Evolutionary conservation across 495 filamentous ascomycete genomes (phyloP).

Genomic region (Xylaria palmicola): DNA sequence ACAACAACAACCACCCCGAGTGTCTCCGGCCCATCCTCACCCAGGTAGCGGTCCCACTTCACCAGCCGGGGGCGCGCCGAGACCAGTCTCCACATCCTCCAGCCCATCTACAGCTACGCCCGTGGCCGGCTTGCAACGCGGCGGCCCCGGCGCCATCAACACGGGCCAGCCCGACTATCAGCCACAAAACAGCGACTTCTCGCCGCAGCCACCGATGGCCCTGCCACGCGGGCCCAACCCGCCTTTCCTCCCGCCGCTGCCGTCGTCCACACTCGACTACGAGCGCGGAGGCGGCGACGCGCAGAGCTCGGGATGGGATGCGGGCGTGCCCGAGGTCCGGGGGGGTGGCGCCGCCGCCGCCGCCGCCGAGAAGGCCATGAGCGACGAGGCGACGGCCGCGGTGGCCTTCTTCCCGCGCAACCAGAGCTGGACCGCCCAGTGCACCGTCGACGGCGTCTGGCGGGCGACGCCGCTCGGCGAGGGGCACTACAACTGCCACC

Average conservation of each 20-base stretch:
- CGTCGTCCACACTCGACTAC: neutral
- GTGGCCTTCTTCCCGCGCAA: conserved; percentile 26
- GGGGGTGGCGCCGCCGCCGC: neutral
- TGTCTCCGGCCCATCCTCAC: neutral
- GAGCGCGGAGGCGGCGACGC: neutral
- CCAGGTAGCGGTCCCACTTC: conserved; percentile 1
- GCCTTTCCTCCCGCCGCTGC: neutral
- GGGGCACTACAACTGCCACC: conserved; percentile 24
- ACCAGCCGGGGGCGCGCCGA: neutral
- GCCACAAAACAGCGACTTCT: neutral
- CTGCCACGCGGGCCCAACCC: neutral
- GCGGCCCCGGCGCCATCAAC: neutral
- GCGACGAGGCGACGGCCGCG: conserved; percentile 17
- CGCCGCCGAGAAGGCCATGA: conserved; percentile 16
- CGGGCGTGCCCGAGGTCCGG: neutral
- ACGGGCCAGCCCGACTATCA: neutral
- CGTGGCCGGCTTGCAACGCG: neutral
- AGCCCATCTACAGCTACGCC: neutral
- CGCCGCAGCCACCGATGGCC: neutral
- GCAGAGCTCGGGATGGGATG: neutral
- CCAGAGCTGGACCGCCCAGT: neutral
- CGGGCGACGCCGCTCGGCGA: conserved; percentile 17
- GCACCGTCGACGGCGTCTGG: conserved; percentile 21
- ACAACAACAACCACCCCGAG: neutral
- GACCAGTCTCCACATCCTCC: neutral